A percentile compares a stretch with the other conserved stretches of the same genome.
These are phyloP conservation scores for Mycena galopus DNA, from an alignment of 768 basidiomycete genomes.

Conservation along the genomic window DNA sequence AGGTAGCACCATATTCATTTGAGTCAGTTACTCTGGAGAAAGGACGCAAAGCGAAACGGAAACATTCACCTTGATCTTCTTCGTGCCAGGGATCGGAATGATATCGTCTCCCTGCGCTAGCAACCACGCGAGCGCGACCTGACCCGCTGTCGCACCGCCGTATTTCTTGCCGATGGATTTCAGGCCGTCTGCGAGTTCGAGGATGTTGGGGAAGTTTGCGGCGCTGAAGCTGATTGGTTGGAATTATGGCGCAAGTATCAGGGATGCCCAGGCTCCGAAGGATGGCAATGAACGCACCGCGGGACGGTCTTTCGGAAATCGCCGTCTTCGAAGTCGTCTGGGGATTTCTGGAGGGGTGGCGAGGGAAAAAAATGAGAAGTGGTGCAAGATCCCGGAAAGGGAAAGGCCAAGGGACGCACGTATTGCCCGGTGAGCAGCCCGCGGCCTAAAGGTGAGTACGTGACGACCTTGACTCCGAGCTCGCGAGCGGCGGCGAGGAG, in stretches of 20 bases:
- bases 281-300: neutral
- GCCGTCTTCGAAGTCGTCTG: neutral
- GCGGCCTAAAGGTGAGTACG: slow-evolving; percentile 55
- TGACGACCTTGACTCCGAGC: slow-evolving; percentile 51
- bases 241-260: neutral
- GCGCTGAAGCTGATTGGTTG: neutral
- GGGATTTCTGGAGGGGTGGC: neutral
- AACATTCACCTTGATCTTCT: neutral
- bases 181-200: neutral
- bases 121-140: neutral
- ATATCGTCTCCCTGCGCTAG: neutral
- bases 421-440: slow-evolving; percentile 54
- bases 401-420: slow-evolving; percentile 39
- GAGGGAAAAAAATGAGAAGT: neutral
- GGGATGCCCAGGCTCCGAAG: no score
- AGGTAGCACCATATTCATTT: no score
- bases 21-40: no score
- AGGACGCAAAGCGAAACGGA: no score
- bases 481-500: slow-evolving; percentile 48
- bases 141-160: neutral
- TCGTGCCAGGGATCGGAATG: neutral
- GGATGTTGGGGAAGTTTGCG: neutral
- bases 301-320: neutral
- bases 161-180: neutral
- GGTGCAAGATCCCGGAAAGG: no score